Evolutionary conservation across 495 filamentous ascomycete genomes (phyloP).

Genomic region (Penicillium roqueforti): DNA sequence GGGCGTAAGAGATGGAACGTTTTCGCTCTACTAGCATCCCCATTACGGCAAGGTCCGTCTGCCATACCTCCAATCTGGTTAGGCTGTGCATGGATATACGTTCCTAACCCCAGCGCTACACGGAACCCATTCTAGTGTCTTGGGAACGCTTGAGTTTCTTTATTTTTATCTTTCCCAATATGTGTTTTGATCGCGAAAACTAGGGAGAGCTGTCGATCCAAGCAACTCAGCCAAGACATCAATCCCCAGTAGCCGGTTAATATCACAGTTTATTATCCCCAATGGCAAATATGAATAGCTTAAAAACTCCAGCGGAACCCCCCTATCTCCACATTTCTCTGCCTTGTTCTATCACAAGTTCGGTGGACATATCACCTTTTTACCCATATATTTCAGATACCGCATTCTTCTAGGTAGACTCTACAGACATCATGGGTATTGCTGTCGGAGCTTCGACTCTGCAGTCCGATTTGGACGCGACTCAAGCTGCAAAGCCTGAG

Average conservation of each 20-base stretch:
- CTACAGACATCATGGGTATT: conserved; percentile 11
- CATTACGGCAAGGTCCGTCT: neutral
- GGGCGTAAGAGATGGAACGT: neutral
- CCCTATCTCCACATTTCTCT: neutral
- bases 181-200: neutral
- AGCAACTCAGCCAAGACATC: conserved; percentile 1
- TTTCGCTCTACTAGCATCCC: neutral
- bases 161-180: neutral
- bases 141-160: neutral
- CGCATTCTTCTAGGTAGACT: neutral
- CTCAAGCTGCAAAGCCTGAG: conserved; percentile 47
- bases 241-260: conserved; percentile 6
- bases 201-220: conserved; percentile 5
- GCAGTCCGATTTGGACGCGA: conserved; percentile 22
- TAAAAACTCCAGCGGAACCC: conserved; percentile 8
- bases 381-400: neutral
- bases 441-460: conserved; percentile 12
- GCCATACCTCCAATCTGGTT: neutral
- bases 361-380: neutral
- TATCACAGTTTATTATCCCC: neutral
- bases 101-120: neutral
- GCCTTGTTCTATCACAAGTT: neutral
- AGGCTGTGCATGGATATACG: conserved; percentile 4
- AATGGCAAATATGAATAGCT: conserved; percentile 7
- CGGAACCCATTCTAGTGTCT: neutral